A percentile compares a stretch with the other conserved stretches of the same genome.
These are phyloP conservation scores for Chloranthus sessilifolius DNA, from an alignment of 164 flowering plant genomes.

Conservation along the genomic window DNA sequence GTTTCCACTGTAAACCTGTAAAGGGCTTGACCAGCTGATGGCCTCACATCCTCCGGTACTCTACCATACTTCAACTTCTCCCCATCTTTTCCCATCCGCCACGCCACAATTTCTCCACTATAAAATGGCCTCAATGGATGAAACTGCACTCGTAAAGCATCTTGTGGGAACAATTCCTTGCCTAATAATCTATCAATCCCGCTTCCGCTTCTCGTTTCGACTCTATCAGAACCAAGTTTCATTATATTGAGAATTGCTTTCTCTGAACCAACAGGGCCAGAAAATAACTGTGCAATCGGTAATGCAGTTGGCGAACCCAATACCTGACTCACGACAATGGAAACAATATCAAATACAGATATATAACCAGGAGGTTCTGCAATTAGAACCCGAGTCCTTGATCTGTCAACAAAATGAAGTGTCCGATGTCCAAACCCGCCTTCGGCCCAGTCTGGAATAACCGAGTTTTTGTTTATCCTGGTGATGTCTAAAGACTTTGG, in stretches of 20 bases:
- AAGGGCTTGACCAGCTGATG: slow-evolving; percentile 89
- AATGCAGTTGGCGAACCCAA: slow-evolving; percentile 56
- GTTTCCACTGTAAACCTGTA: slow-evolving; percentile 81
- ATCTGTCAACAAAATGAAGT: slow-evolving; percentile 54
- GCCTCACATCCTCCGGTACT: slow-evolving; percentile 82
- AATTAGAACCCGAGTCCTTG: slow-evolving; percentile 39
- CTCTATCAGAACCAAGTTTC: slow-evolving; percentile 50
- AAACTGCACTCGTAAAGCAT: slow-evolving; percentile 82
- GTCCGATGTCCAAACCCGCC: slow-evolving; percentile 47
- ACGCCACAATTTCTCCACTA: slow-evolving; percentile 89
- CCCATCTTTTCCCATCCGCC: slow-evolving; percentile 68
- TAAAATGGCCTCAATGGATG: slow-evolving; percentile 95
- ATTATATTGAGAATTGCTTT: slow-evolving; percentile 42
- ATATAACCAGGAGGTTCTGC: slow-evolving; percentile 84
- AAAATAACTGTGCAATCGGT: slow-evolving; percentile 68
- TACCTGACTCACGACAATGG: slow-evolving; percentile 64
- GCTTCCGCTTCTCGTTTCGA: slow-evolving; percentile 23
- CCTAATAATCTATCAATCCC: slow-evolving; percentile 45
- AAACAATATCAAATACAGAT: slow-evolving; percentile 64
- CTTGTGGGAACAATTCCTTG: slow-evolving; percentile 70
- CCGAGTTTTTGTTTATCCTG: slow-evolving; percentile 34
- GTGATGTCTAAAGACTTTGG: slow-evolving; percentile 76
- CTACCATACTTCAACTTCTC: slow-evolving; percentile 90
- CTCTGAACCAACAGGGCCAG: slow-evolving; percentile 65
- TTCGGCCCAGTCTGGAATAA: slow-evolving; percentile 66